These are phyloP conservation scores for Tardiomyces digboiensis DNA, from an alignment of 1,139 yeast genomes.

Conservation along the genomic window DNA sequence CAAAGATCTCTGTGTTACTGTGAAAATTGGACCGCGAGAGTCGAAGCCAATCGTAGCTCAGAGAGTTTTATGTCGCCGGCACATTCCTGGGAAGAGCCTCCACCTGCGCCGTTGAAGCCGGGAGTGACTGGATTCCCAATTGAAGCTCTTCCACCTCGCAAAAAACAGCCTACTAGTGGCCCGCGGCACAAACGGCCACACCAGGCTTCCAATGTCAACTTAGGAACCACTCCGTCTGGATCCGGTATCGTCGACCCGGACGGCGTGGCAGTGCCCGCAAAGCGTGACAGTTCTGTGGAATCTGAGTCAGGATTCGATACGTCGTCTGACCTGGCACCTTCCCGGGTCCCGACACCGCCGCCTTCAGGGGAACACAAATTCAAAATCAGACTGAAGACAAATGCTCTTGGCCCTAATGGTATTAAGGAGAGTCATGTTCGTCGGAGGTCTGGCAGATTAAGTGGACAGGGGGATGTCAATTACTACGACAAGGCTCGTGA, in stretches of 20 bases:
- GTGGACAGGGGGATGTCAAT: background rate
- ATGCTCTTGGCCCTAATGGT: constrained; percentile 5
- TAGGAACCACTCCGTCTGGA: too few species aligned
- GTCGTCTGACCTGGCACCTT: constrained; percentile 7
- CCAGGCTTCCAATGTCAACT: too few species aligned
- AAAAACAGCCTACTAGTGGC: constrained; percentile 32
- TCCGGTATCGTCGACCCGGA: too few species aligned
- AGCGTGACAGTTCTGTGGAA: constrained; percentile 13
- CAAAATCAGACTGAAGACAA: constrained; percentile 28
- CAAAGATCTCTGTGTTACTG: too few species aligned
- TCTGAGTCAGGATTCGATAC: constrained; percentile 4
- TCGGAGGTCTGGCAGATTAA: background rate
- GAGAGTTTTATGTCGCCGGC: background rate
- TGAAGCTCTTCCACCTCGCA: constrained; percentile 50
- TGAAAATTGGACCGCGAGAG: too few species aligned
- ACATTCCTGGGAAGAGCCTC: constrained; percentile 46
- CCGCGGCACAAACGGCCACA: constrained; percentile 29
- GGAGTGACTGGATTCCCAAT: constrained; percentile 59
- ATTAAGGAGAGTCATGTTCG: background rate
- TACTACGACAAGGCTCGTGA: constrained; percentile 12
- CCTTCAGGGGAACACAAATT: constrained; percentile 15
- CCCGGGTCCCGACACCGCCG: background rate
- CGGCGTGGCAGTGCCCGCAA: too few species aligned
- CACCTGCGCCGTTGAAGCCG: constrained; percentile 40
- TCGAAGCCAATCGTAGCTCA: background rate